Conservation (phyloP, 1,139 yeast genomes). For the Meyerozyma elateridarum region DNA sequence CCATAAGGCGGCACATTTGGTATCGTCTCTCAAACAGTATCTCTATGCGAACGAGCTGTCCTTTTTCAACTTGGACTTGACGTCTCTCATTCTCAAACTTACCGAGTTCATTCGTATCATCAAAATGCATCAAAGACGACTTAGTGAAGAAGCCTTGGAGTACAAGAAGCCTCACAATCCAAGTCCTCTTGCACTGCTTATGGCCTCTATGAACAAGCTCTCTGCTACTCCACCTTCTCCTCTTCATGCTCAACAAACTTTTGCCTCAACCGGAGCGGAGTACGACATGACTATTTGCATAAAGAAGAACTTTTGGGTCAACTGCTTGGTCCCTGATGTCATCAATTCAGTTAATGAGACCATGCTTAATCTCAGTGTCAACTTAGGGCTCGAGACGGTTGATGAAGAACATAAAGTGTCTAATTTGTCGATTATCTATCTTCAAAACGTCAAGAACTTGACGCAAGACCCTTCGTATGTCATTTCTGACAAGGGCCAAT, state of each 20-base stretch:
- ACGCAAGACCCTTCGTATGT: constrained; percentile 31
- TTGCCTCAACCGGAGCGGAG: constrained; percentile 11
- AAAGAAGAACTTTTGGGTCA: constrained; percentile 36
- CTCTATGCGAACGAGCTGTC: constrained; percentile 43
- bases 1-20: constrained; percentile 35
- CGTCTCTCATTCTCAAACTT: constrained; percentile 59
- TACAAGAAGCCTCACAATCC: neutral
- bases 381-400: constrained; percentile 24
- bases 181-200: constrained; percentile 1
- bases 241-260: constrained; percentile 3
- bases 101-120: constrained; percentile 26
- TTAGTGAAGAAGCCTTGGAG: neutral
- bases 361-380: constrained; percentile 32
- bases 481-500: constrained; percentile 24
- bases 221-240: constrained; percentile 1
- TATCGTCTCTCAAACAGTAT: constrained; percentile 32
- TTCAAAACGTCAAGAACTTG: constrained; percentile 10
- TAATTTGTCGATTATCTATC: constrained; percentile 12
- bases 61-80: constrained; percentile 61
- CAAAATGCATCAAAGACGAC: constrained; percentile 1
- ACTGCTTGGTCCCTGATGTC: constrained; percentile 36
- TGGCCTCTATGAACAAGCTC: constrained; percentile 2
- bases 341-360: constrained; percentile 31
- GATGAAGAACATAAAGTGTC: constrained; percentile 8
- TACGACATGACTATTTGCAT: constrained; percentile 31